Conservation (phyloP, 441 rosid genomes). For the Eruca vesicaria region DNA sequence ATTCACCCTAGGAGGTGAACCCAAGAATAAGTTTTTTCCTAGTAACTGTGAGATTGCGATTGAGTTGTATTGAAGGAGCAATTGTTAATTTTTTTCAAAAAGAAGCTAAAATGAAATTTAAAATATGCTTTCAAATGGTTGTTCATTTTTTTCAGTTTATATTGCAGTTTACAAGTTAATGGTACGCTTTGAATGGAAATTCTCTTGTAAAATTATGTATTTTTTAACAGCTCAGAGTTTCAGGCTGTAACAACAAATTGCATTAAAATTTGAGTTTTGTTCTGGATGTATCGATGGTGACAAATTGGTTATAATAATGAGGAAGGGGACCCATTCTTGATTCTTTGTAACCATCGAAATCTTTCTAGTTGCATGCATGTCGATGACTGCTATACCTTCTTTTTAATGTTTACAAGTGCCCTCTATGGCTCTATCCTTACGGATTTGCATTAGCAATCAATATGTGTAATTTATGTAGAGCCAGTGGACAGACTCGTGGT, state of each 20-base stretch:
- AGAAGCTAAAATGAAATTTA: background rate
- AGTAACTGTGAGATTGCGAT: conserved; percentile 16
- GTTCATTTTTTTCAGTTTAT: background rate
- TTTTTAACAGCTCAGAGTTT: background rate
- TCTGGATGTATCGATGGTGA: background rate
- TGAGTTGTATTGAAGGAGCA: conserved; percentile 10
- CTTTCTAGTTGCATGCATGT: conserved; percentile 25
- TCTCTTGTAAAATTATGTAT: background rate
- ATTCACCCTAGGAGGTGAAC: no score
- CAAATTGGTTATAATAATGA: background rate
- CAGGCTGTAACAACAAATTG: background rate
- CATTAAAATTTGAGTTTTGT: background rate
- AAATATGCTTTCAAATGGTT: background rate
- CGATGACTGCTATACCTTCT: background rate
- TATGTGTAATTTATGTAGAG: background rate
- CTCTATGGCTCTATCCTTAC: background rate
- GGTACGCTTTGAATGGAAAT: background rate
- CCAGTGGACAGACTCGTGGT: background rate
- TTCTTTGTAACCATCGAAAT: conserved; percentile 19
- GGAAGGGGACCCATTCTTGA: conserved; percentile 26
- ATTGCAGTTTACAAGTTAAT: background rate
- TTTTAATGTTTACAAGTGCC: conserved; percentile 24
- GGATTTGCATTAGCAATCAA: background rate
- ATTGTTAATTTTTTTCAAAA: conserved; percentile 17
- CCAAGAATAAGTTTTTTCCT: background rate